These are phyloP conservation scores for Cryptococcus sp. DNA, from an alignment of 1,284 basidiomycete species.

Conservation along the genomic window DNA sequence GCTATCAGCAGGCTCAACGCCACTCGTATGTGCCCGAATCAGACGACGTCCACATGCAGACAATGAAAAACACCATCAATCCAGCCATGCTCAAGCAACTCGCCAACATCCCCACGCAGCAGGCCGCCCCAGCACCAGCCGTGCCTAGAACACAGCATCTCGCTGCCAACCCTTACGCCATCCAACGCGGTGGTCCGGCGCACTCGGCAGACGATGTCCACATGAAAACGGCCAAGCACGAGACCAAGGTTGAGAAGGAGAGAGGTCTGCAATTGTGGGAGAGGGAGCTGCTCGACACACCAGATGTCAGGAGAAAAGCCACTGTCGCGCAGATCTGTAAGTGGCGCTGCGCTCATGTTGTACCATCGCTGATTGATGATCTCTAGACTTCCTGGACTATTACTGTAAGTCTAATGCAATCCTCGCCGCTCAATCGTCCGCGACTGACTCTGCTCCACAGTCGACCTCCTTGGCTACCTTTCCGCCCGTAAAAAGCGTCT, in stretches of 20 bases:
- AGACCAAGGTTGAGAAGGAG: constrained; percentile 33
- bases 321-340: constrained; percentile 93
- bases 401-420: constrained; percentile 60
- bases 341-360: constrained; percentile 12
- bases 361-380: constrained; percentile 2
- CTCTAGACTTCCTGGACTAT: constrained; percentile 84
- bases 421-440: constrained; percentile 5
- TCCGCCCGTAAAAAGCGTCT: constrained; percentile 79
- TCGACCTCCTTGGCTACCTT: constrained; percentile 86
- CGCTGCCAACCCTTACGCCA: constrained; percentile 23
- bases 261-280: constrained; percentile 72
- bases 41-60: constrained; percentile 54
- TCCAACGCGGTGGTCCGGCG: constrained; percentile 19
- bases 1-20: constrained; percentile 6
- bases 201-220: constrained; percentile 40
- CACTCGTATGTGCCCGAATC: constrained; percentile 13
- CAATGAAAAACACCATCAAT: constrained; percentile 48
- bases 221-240: constrained; percentile 45
- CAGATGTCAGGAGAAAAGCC: constrained; percentile 87
- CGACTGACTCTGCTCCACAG: constrained; percentile 27
- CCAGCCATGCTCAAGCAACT: constrained; percentile 61
- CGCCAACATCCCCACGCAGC: constrained; percentile 13
- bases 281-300: constrained; percentile 73
- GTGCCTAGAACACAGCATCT: constrained; percentile 6
- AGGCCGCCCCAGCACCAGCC: constrained; percentile 1